These are phyloP conservation scores for Ananas comosus DNA, from an alignment of 176 grass and related monocot species.

Conservation along the genomic window DNA sequence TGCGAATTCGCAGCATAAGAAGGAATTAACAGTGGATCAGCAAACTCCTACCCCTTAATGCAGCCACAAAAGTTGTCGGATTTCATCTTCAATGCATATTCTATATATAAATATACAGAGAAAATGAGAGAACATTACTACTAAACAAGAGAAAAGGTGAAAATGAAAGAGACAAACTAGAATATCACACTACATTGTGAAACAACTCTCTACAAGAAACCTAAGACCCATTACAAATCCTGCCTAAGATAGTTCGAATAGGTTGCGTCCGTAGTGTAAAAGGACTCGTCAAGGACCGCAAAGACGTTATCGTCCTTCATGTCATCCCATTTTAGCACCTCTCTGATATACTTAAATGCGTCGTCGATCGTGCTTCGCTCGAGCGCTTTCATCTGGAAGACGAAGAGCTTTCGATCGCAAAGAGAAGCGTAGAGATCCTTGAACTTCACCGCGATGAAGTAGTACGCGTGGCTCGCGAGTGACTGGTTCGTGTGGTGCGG, in stretches of 20 bases:
- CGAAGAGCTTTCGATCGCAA: conserved; percentile 16
- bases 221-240: background rate
- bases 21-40: too few species aligned
- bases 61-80: too few species aligned
- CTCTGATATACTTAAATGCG: conserved; percentile 22
- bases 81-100: too few species aligned
- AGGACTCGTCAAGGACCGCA: conserved; percentile 19
- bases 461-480: conserved; percentile 23
- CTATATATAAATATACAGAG: too few species aligned
- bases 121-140: too few species aligned
- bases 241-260: conserved; percentile 9
- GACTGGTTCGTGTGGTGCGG: conserved; percentile 22
- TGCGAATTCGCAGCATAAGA: too few species aligned
- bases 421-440: conserved; percentile 27
- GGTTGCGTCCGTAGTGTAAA: conserved; percentile 14
- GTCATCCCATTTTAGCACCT: conserved; percentile 32
- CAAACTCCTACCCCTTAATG: too few species aligned
- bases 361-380: conserved; percentile 7
- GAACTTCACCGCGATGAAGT: conserved; percentile 23
- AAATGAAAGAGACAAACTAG: too few species aligned
- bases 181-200: too few species aligned
- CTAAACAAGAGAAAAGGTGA: too few species aligned
- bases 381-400: conserved; percentile 21
- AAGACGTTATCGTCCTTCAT: conserved; percentile 23
- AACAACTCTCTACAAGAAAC: too few species aligned